A percentile compares a stretch with the other conserved stretches of the same genome.
These are phyloP conservation scores for Colletotrichum sp. DNA, from an alignment of 2,329 filamentous ascomycete genomes.

Conservation along the genomic window DNA sequence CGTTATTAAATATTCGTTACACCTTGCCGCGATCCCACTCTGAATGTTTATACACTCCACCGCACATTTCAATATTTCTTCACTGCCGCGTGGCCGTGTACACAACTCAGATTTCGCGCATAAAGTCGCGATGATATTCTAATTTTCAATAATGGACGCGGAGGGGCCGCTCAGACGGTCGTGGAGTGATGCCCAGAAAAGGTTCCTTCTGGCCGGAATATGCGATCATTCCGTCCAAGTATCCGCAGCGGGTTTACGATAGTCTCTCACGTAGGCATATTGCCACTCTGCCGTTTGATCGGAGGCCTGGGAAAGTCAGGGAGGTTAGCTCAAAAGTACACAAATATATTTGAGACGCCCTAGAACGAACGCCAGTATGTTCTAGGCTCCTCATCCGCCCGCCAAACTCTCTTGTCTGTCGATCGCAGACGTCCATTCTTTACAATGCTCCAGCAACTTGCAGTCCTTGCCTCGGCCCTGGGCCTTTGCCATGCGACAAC, in stretches of 20 bases:
- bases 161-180: background rate
- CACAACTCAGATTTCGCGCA: background rate
- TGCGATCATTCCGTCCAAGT: background rate
- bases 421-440: background rate
- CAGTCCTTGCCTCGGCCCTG: background rate
- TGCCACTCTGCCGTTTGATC: background rate
- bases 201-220: background rate
- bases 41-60: background rate
- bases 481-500: background rate
- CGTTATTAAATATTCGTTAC: background rate
- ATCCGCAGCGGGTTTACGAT: background rate
- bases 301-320: background rate
- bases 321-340: background rate
- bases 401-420: background rate
- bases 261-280: background rate
- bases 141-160: background rate
- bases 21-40: background rate
- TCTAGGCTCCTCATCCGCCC: background rate
- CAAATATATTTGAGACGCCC: background rate
- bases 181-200: background rate
- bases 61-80: background rate
- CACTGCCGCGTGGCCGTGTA: background rate
- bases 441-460: background rate
- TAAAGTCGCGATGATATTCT: background rate
- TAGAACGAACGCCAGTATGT: background rate